Percentiles rank a stretch among this genome's conserved stretches.
Evolutionary conservation across 805 yeast genomes (phyloP).

Genomic region (Sungouiella thailandica): DNA sequence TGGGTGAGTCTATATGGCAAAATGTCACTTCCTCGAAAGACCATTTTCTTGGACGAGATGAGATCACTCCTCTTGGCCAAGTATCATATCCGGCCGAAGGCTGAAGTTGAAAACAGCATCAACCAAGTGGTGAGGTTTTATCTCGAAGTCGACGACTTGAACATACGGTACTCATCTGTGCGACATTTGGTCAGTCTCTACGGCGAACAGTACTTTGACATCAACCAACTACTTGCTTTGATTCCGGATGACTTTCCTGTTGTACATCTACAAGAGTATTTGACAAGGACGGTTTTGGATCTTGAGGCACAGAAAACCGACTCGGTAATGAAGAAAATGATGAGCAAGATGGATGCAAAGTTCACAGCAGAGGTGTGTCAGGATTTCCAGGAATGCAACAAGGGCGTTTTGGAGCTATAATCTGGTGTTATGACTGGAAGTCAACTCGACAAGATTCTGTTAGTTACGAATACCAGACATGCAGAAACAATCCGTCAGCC

Average conservation of each 20-base stretch:
- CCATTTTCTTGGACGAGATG: constrained; percentile 12
- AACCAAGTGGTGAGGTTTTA: constrained; percentile 16
- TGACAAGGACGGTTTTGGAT: constrained; percentile 17
- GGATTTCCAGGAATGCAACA: constrained; percentile 14
- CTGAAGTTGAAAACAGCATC: constrained; percentile 9
- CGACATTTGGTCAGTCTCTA: constrained; percentile 24
- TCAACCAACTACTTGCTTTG: constrained; percentile 22
- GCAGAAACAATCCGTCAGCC: no score
- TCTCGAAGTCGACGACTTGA: constrained; percentile 6
- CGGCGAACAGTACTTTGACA: constrained; percentile 17
- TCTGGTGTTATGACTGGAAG: no score
- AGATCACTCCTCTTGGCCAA: not conserved
- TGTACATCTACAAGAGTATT: constrained; percentile 22
- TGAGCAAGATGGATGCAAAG: constrained; percentile 26
- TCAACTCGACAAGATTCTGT: no score
- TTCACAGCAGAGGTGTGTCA: constrained; percentile 16
- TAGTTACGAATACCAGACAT: no score
- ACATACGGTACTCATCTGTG: constrained; percentile 15
- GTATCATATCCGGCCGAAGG: not conserved
- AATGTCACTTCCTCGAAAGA: constrained; percentile 18
- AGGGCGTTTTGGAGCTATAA: not conserved
- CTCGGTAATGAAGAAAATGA: constrained; percentile 19
- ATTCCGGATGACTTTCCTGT: constrained; percentile 31
- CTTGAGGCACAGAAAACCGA: constrained; percentile 16
- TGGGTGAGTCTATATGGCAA: constrained; percentile 18